These are phyloP conservation scores for Penicillium decumbens DNA, from an alignment of 2,329 filamentous ascomycete genomes.

Conservation along the genomic window DNA sequence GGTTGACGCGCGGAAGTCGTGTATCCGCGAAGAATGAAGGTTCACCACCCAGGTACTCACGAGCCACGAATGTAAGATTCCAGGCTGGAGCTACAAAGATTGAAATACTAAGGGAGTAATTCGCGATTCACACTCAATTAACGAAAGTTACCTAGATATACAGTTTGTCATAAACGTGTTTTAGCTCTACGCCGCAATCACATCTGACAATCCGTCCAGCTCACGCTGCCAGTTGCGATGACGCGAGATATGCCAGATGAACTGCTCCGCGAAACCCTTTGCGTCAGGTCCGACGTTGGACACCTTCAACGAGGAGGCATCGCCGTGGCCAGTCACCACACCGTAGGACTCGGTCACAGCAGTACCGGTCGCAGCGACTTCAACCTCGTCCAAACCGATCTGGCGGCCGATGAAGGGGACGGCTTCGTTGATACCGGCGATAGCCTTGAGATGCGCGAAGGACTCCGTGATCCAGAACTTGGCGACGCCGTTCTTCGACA, in stretches of 20 bases:
- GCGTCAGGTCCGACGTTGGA: slow-evolving; percentile 60
- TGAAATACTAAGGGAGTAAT: too few species aligned
- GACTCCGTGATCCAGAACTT: slow-evolving; percentile 74
- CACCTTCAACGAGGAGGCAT: slow-evolving; percentile 23
- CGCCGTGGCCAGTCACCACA: slow-evolving; percentile 31
- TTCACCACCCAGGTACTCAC: neutral
- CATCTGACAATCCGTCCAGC: slow-evolving; percentile 61
- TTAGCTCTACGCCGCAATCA: slow-evolving; percentile 63
- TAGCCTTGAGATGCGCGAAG: slow-evolving; percentile 74
- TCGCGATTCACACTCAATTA: too few species aligned
- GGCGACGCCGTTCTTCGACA: slow-evolving; percentile 67
- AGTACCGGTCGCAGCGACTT: slow-evolving; percentile 19
- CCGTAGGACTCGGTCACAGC: slow-evolving; percentile 31
- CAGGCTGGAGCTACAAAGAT: neutral
- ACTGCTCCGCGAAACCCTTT: slow-evolving; percentile 64
- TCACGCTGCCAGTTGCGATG: slow-evolving; percentile 75
- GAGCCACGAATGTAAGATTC: neutral
- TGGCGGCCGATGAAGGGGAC: slow-evolving; percentile 30
- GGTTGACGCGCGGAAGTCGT: neutral
- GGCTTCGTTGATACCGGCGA: slow-evolving; percentile 61
- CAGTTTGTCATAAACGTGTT: neutral
- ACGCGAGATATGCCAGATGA: slow-evolving; percentile 63
- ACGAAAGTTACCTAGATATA: neutral
- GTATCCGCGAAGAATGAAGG: neutral
- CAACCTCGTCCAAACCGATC: slow-evolving; percentile 27